Evolutionary conservation across 495 filamentous ascomycete species (phyloP).

Genomic region (Clavariopsis aquatica): DNA sequence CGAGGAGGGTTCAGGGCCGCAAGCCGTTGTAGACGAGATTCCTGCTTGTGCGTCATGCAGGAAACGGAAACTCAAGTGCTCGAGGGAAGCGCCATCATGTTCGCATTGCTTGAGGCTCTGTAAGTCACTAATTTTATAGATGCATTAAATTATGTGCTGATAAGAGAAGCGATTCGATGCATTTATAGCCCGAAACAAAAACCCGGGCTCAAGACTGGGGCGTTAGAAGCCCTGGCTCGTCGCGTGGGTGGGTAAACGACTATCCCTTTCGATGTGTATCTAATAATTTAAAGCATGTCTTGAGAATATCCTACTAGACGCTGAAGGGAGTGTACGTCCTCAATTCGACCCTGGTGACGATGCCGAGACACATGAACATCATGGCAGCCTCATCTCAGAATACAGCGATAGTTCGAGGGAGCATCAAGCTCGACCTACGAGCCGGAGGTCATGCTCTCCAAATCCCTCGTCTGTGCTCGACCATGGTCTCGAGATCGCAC

Average conservation of each 20-base stretch:
- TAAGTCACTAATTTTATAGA: not conserved
- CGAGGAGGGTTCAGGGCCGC: conserved; percentile 1
- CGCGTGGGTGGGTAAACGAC: conserved; percentile 5
- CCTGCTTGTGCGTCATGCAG: conserved; percentile 11
- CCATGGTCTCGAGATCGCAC: not conserved
- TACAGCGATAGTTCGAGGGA: not conserved
- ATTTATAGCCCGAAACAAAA: conserved; percentile 19
- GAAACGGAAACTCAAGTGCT: conserved; percentile 13
- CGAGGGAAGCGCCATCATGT: conserved; percentile 5
- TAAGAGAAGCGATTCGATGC: not conserved
- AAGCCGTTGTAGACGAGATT: not conserved
- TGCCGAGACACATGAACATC: not conserved
- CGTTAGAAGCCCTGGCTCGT: conserved; percentile 7
- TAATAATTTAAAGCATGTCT: not conserved
- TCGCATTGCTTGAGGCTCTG: conserved; percentile 14
- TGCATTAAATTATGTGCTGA: not conserved
- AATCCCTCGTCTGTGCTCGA: not conserved
- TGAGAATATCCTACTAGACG: conserved; percentile 5
- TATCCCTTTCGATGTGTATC: not conserved
- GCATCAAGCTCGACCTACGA: not conserved
- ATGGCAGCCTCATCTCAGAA: not conserved
- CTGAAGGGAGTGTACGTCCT: not conserved
- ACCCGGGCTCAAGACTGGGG: conserved; percentile 15
- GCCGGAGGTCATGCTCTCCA: not conserved
- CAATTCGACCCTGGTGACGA: conserved; percentile 5